Evolutionary conservation across 1,284 basidiomycete species (phyloP).

Genomic region (Singerocomus inundabilis): DNA sequence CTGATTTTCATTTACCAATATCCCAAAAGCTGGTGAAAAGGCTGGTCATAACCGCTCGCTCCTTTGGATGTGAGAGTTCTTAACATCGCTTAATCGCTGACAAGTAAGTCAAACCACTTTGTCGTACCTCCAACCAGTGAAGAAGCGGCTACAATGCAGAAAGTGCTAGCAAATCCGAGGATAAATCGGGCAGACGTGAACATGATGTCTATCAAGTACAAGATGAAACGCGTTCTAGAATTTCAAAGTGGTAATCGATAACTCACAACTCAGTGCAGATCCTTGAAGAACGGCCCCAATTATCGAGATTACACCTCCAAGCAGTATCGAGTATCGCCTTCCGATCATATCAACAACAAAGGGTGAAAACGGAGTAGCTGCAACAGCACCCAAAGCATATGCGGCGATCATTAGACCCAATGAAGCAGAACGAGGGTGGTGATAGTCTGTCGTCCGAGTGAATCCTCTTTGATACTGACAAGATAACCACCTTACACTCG

Average conservation of each 20-base stretch:
- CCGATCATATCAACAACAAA: too few species aligned
- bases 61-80: conserved; percentile 25
- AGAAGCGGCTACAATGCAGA: conserved; percentile 14
- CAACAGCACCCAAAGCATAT: conserved; percentile 18
- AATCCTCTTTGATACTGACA: not conserved
- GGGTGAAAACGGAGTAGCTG: conserved; percentile 15
- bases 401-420: conserved; percentile 18
- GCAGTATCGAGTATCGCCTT: conserved; percentile 20
- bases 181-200: conserved; percentile 21
- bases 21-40: conserved; percentile 11
- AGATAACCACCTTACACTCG: too few species aligned
- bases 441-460: conserved; percentile 13
- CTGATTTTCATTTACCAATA: conserved; percentile 6
- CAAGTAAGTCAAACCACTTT: not conserved
- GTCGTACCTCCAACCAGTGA: conserved; percentile 18
- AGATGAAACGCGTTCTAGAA: not conserved
- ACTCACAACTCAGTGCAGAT: conserved; percentile 17
- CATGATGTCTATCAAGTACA: conserved; percentile 10
- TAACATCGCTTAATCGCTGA: too few species aligned
- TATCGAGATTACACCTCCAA: conserved; percentile 13
- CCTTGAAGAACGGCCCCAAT: conserved; percentile 20
- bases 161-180: conserved; percentile 12
- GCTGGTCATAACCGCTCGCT: conserved; percentile 16
- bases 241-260: not conserved
- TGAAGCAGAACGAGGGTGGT: conserved; percentile 19